Conservation (phyloP, 148 eudicot species). For the Salicornia ramosissima region DNA sequence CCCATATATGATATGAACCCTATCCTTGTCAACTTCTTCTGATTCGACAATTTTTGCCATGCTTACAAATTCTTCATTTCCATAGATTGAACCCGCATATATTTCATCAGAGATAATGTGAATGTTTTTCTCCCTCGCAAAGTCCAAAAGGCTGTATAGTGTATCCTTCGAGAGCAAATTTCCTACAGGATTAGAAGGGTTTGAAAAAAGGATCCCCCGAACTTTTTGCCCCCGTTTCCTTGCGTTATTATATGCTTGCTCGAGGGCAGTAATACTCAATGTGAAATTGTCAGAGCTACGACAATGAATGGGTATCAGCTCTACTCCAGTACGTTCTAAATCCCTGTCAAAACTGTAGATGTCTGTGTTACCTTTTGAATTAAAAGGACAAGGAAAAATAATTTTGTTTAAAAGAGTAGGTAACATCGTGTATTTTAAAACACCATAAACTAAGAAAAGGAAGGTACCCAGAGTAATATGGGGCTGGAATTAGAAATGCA, state of each 20-base stretch:
- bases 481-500: constrained; percentile 85
- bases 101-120: constrained; percentile 81
- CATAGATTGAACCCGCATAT: constrained; percentile 64
- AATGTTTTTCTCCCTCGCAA: constrained; percentile 79
- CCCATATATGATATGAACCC: constrained; percentile 81
- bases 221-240: constrained; percentile 71
- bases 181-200: constrained; percentile 86
- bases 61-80: constrained; percentile 61
- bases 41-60: constrained; percentile 65
- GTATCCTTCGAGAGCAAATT: constrained; percentile 47
- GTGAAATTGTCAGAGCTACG: constrained; percentile 70
- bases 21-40: constrained; percentile 56
- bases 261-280: constrained; percentile 56
- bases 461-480: constrained; percentile 88
- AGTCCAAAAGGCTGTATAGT: constrained; percentile 50
- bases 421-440: not conserved
- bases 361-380: not conserved
- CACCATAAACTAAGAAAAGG: not conserved
- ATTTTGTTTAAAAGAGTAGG: not conserved
- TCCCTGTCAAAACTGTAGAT: constrained; percentile 82
- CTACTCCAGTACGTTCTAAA: constrained; percentile 74
- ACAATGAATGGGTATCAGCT: constrained; percentile 70
- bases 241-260: constrained; percentile 68
- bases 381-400: not conserved
- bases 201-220: constrained; percentile 63